Evolutionary conservation across 306 rosid genomes (phyloP).

Genomic region (Fagus sylvatica): DNA sequence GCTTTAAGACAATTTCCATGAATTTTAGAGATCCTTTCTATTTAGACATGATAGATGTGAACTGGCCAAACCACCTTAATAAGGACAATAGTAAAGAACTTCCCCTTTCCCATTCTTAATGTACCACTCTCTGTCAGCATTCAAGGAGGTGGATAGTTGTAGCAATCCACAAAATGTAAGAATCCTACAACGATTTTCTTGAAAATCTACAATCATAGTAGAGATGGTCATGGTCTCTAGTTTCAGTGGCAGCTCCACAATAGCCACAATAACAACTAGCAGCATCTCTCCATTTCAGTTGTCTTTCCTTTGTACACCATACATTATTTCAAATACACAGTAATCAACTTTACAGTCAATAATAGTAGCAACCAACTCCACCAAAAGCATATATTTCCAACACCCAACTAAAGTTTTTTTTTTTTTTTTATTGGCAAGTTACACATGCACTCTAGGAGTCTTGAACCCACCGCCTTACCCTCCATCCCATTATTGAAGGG

Average conservation of each 20-base stretch:
- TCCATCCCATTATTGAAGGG: too few species aligned
- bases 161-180: neutral
- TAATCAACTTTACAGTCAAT: too few species aligned
- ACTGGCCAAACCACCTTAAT: neutral
- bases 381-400: too few species aligned
- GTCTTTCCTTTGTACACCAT: too few species aligned
- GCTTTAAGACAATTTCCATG: neutral
- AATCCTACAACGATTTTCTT: neutral
- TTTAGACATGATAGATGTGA: neutral
- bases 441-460: too few species aligned
- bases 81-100: neutral
- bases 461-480: too few species aligned
- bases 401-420: too few species aligned
- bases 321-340: too few species aligned
- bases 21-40: neutral
- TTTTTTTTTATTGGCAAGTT: too few species aligned
- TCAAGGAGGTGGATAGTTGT: neutral
- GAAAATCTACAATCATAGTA: neutral
- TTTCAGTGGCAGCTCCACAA: neutral
- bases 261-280: neutral
- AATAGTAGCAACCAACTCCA: too few species aligned
- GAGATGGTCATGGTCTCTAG: neutral
- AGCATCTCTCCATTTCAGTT: neutral
- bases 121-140: neutral
- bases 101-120: neutral